phyloP scores from a whole-genome alignment of 768 basidiomycete genomes.

The Rhizopogon vulgaris region DNA sequence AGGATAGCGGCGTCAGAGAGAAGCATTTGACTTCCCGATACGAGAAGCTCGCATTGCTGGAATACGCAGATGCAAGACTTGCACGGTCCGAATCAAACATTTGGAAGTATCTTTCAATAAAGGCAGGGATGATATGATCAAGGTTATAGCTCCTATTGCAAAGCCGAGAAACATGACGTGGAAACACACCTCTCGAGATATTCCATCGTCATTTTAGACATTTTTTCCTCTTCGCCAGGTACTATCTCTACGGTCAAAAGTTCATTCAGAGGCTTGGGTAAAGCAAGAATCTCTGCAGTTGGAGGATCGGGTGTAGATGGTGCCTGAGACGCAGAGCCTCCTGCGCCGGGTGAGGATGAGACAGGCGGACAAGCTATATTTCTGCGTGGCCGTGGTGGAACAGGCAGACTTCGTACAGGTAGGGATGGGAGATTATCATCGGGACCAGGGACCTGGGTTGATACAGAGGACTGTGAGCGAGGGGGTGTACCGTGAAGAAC shows the following conservation, averaged over 20 bases:
- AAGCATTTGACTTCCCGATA: slow-evolving; percentile 17
- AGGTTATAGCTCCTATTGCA: neutral
- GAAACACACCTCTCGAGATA: slow-evolving; percentile 24
- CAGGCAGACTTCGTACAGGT: slow-evolving; percentile 10
- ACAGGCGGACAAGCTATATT: slow-evolving; percentile 1
- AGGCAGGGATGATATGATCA: slow-evolving; percentile 3
- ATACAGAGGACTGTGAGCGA: neutral
- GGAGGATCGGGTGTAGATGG: neutral
- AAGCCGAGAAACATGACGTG: neutral
- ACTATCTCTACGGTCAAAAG: neutral
- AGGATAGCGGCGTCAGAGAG: neutral
- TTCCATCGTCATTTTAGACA: slow-evolving; percentile 23
- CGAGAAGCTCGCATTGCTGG: slow-evolving; percentile 23
- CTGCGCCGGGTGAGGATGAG: neutral
- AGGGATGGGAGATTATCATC: neutral
- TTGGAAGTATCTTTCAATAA: slow-evolving; percentile 21
- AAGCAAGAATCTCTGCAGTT: neutral
- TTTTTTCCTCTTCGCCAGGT: slow-evolving; percentile 14
- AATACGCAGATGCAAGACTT: slow-evolving; percentile 27
- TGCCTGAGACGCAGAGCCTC: neutral
- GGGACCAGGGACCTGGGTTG: neutral
- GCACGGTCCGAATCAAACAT: slow-evolving; percentile 26
- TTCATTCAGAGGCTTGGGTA: neutral
- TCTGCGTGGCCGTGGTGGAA: slow-evolving; percentile 16
- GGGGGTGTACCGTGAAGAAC: neutral